These are phyloP conservation scores for Penicillium janthinellum DNA, from an alignment of 2,329 filamentous ascomycete genomes.

Conservation along the genomic window DNA sequence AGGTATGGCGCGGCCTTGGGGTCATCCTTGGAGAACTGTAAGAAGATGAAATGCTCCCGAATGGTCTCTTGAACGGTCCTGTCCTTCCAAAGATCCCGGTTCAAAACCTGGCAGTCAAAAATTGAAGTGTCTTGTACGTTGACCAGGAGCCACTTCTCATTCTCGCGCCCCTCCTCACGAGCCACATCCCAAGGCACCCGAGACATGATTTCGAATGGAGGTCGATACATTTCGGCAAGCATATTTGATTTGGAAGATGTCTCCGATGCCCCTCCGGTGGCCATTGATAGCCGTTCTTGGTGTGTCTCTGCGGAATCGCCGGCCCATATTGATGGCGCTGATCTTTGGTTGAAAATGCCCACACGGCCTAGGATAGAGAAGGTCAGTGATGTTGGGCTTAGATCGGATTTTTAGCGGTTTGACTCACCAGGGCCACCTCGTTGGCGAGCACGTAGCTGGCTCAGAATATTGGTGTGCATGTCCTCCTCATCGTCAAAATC, in stretches of 20 bases:
- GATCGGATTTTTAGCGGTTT: neutral
- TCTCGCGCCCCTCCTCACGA: constrained; percentile 79
- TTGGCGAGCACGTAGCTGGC: constrained; percentile 61
- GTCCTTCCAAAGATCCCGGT: constrained; percentile 96
- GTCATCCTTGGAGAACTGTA: constrained; percentile 90
- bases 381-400: constrained; percentile 10
- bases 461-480: constrained; percentile 63
- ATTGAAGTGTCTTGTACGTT: constrained; percentile 93
- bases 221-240: constrained; percentile 88
- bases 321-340: constrained; percentile 61
- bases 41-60: constrained; percentile 89
- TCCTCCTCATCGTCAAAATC: constrained; percentile 58
- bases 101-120: constrained; percentile 92
- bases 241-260: constrained; percentile 70
- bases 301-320: constrained; percentile 52
- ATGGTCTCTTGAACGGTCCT: constrained; percentile 75
- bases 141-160: constrained; percentile 91
- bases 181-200: constrained; percentile 80
- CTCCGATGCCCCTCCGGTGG: constrained; percentile 67
- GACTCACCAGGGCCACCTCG: constrained; percentile 35
- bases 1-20: constrained; percentile 76
- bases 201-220: constrained; percentile 87
- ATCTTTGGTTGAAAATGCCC: constrained; percentile 71
- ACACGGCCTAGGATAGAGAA: constrained; percentile 43
- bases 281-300: constrained; percentile 58